Evolutionary conservation across 2,329 filamentous ascomycete species (phyloP), one percentile per base, ranked within the genome.

Genomic region (Mycosphaerella sp.): DNA sequence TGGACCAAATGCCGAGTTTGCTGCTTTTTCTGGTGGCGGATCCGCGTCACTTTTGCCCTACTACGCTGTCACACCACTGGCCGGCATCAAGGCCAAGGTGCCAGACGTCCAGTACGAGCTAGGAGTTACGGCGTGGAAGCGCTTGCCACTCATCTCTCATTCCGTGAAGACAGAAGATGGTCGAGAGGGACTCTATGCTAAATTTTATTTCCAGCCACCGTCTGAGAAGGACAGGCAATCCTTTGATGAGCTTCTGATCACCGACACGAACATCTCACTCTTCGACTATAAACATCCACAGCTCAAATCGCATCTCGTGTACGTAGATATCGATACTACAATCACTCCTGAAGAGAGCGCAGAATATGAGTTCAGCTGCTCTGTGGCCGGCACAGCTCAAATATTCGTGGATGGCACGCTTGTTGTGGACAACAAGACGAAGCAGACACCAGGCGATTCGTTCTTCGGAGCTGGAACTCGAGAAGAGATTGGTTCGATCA

Each of bases 1-100:
- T 60, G 86, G 86, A 0, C 85, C 85, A 1, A 88, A 89, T 80
- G 85, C 82, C 1, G 78, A 85, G 58, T 82, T 80, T 1, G 84
- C 76, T 52, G 80, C 86, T 5, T 66, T 62, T 50, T 66, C 63
- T 44, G 66, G 66, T 27, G 66, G 66, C 18, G 66, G 66, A 2
- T 66, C 63, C 25, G 64, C 64, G 8, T 62, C 64, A 16, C 59
- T 68, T 9, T 54, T 59, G 10, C 64, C 66, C 4, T 68, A 68
- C 59, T 65, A 68, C 48, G 59, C 65, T 3, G 54, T 66, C 7
- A 64, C 62, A 17, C 66, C 66, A 13, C 61, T 59, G 13, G 62
- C 66, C 12, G 66, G 65, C 14, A 57, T 68, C 18, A 53, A 59
- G 27, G 46, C 50, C 14, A 62, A 66, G 41, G 50, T 56, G 2